phyloP scores from a whole-genome alignment of 179 eudicot species.

The Amaranthus tricolor region DNA sequence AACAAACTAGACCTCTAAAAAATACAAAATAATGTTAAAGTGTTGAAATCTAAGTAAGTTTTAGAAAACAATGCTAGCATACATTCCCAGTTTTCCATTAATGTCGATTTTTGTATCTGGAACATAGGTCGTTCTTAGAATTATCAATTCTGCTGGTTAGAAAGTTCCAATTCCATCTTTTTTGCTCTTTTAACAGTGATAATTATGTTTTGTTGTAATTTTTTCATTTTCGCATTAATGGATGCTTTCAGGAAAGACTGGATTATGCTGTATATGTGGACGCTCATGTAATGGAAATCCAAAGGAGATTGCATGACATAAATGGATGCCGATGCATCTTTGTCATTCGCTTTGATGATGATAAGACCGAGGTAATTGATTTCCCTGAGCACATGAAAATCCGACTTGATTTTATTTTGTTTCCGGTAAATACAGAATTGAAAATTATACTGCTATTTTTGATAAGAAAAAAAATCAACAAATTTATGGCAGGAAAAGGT shows the following conservation, averaged over 20 bases:
- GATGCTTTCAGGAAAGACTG: constrained; percentile 49
- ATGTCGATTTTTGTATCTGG: neutral
- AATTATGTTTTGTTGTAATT: neutral
- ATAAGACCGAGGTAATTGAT: constrained; percentile 52
- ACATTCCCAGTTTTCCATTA: neutral
- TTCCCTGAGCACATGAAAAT: neutral
- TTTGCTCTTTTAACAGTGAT: neutral
- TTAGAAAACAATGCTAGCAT: neutral
- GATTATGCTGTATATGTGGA: constrained; percentile 66
- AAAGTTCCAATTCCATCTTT: neutral
- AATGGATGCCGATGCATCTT: constrained; percentile 68
- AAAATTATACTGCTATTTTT: neutral
- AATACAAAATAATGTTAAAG: neutral
- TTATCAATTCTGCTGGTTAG: neutral
- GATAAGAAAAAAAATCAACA: neutral
- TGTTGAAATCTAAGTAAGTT: neutral
- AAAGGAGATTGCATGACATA: constrained; percentile 57
- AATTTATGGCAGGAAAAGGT: constrained; percentile 51
- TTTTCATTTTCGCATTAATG: neutral
- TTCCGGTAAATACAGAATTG: neutral
- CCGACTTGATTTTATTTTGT: neutral
- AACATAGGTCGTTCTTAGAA: neutral
- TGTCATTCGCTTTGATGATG: constrained; percentile 59
- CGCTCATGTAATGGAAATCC: constrained; percentile 60
- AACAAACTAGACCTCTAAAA: neutral